Base-by-base conservation (phyloP, 2,329 filamentous ascomycete genomes). In the Colletotrichum sp. region DNA sequence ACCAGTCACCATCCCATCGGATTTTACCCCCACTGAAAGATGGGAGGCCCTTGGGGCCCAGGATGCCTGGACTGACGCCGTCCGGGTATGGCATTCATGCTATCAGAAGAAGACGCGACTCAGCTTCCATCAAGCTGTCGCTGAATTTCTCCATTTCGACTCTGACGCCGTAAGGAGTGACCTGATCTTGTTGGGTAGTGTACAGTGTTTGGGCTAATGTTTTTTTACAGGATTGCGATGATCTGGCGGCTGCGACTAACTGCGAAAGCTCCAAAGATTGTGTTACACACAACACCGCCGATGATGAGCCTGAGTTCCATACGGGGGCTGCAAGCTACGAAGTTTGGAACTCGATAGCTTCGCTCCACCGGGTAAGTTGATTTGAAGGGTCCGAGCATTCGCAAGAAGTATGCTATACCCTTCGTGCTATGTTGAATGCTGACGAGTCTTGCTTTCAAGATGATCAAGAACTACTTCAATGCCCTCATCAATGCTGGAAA, bases 141-240 rank as follows among this genome's bases (percentile, higher is more conserved):
- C 39, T 21, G 49, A 52, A 1, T 68, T 49, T n/a, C 28, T 68
- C 8, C 24, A 55, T 21, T 16, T 24, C 6, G n/a, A 39, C n/a
- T 21, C 39, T 26, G 32, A 57, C 0, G 16, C 1, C 0, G 65
- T 68, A 55, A 68, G 65, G 52, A 32, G 4, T 39, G 34, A 39
- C 34, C 0, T 0, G 34, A 39, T 39, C 2, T 16, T 16, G 15
- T 8, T 39, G 4, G 0, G 34, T 5, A 39, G 34, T 0, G 34
- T 0, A 39, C 1, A 16, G 34, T 39, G 0, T 39, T 39, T 39
- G 1, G 1, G 30, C 52, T 34, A 30, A 52, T 24, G 0, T 26
- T 49, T 4, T 1, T 32, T 15, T 30, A 0, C 65, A 68, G 65
- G 30, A 1, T 26, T 68, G 65, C 26, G 65, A 30, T 0, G 65